Base-by-base conservation (phyloP, 179 eudicot genomes). In the Vitellaria paradoxa region DNA sequence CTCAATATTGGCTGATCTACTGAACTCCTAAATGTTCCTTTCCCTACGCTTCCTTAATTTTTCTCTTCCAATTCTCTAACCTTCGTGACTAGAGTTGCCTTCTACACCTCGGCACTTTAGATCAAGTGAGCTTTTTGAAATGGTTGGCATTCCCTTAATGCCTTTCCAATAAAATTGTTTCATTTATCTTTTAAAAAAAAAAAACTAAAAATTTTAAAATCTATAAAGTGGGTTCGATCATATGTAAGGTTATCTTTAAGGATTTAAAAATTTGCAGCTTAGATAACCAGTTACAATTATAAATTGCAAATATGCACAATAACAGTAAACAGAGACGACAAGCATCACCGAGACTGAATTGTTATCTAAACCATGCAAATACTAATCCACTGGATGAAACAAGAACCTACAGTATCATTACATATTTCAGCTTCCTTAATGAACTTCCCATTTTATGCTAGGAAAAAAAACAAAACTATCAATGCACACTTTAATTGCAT, bases 371-470 rank as follows among this genome's bases (percentile, higher is more conserved):
- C 61, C 62, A 70, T 15, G 20, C 46, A 50, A 53, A 4, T 60
- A 53, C 15, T 61, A 15, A 15, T 70, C 18, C 23, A 17, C 60
- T 50, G 59, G 59, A 70, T 70, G 59, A 70, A 70, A 70, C 42
- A 12, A 50, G 56, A 14, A 70, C 20, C 50, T 20, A 50, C 18
- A 49, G 53, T 47, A 21, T 47, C 40, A 11, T 69, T 21, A 21
- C 7, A 69, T 45, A 69, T 52, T 70, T 23, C 60, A 70, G 42
- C 62, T 53, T 53, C 10, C 74, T 53, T 53, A 9, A 17, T 12
- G 12, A 61, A 61, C 26, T 69, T 13, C 12, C 61, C 12, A 13
- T 70, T 70, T 70, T 70, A 10, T 5, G 24, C n/a, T 12, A 5
- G 30, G 53, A 21, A 70, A 70, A 12, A 47, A n/a, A 52, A 13